Evolutionary conservation across 129 eudicot species (phyloP).

Genomic region (Heracleum sosnowskyi): DNA sequence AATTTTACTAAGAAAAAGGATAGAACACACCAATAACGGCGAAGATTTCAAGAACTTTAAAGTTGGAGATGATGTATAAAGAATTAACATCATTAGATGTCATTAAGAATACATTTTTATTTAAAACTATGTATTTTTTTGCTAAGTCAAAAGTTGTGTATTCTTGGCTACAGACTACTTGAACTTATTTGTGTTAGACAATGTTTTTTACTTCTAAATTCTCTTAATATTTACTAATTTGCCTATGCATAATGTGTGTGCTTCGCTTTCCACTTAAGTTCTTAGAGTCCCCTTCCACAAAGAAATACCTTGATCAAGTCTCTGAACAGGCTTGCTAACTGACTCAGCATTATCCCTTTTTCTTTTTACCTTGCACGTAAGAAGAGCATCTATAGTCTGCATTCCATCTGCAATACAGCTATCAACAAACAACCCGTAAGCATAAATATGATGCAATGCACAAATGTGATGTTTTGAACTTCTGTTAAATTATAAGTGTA

Average conservation of each 20-base stretch:
- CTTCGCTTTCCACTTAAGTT: too few species aligned
- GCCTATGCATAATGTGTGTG: too few species aligned
- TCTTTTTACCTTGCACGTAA: constrained; percentile 74
- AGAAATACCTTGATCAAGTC: constrained; percentile 42
- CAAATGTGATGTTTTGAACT: not conserved
- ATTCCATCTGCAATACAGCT: constrained; percentile 97
- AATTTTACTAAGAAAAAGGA: not conserved
- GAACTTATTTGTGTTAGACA: not conserved
- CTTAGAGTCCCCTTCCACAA: not conserved
- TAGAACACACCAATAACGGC: not conserved
- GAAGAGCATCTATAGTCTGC: constrained; percentile 91
- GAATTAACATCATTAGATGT: not conserved
- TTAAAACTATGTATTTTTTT: not conserved
- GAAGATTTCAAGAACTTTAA: not conserved
- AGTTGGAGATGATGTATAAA: not conserved
- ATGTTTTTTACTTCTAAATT: not conserved
- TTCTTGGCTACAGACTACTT: not conserved
- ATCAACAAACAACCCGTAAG: constrained; percentile 26
- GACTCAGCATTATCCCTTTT: constrained; percentile 58
- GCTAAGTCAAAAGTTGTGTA: not conserved
- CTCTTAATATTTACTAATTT: too few species aligned
- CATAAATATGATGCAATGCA: constrained; percentile 11
- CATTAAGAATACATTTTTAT: not conserved
- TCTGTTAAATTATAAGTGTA: not conserved
- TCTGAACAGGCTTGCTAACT: constrained; percentile 34